A percentile compares a stretch with the other conserved stretches of the same genome.
phyloP scores from a whole-genome alignment of 495 filamentous ascomycete species.

The Aspergillus biplanus region DNA sequence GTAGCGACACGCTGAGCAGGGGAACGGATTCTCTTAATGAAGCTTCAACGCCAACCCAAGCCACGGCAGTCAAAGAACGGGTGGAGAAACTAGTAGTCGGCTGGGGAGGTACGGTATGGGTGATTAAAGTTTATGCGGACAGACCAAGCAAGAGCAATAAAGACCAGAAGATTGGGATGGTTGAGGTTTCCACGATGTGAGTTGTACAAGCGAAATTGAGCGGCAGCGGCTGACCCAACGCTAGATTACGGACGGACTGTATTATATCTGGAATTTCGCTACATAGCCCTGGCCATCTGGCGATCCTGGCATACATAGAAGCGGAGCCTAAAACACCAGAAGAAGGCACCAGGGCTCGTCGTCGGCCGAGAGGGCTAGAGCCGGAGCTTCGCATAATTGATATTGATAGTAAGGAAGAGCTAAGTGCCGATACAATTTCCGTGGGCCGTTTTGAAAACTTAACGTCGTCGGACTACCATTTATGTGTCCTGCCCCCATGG shows the following conservation, averaged over 20 bases:
- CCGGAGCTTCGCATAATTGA: slow-evolving; percentile 93
- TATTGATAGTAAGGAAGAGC: slow-evolving; percentile 75
- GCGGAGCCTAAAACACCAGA: slow-evolving; percentile 60
- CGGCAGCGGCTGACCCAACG: slow-evolving; percentile 18
- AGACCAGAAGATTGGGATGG: slow-evolving; percentile 73
- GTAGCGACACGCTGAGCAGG: slow-evolving; percentile 53
- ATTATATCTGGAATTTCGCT: slow-evolving; percentile 95
- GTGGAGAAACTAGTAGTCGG: slow-evolving; percentile 86
- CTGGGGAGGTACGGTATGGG: slow-evolving; percentile 95
- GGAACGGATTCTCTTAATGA: slow-evolving; percentile 39
- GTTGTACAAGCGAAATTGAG: slow-evolving; percentile 32
- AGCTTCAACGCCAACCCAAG: slow-evolving; percentile 24
- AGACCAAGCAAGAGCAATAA: slow-evolving; percentile 69
- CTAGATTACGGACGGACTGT: slow-evolving; percentile 90
- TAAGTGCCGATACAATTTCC: slow-evolving; percentile 78
- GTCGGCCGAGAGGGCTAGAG: slow-evolving; percentile 72
- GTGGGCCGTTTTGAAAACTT: slow-evolving; percentile 84
- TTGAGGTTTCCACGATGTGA: slow-evolving; percentile 89
- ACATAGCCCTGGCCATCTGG: slow-evolving; percentile 88
- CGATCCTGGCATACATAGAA: slow-evolving; percentile 87
- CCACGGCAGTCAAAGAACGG: slow-evolving; percentile 35
- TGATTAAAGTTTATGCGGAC: slow-evolving; percentile 88
- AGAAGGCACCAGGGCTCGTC: slow-evolving; percentile 47
- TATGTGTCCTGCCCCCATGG: slow-evolving; percentile 78
- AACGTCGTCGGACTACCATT: slow-evolving; percentile 89